These are phyloP conservation scores for Sabuloglossum arenarium DNA, from an alignment of 495 filamentous ascomycete genomes.

Conservation along the genomic window DNA sequence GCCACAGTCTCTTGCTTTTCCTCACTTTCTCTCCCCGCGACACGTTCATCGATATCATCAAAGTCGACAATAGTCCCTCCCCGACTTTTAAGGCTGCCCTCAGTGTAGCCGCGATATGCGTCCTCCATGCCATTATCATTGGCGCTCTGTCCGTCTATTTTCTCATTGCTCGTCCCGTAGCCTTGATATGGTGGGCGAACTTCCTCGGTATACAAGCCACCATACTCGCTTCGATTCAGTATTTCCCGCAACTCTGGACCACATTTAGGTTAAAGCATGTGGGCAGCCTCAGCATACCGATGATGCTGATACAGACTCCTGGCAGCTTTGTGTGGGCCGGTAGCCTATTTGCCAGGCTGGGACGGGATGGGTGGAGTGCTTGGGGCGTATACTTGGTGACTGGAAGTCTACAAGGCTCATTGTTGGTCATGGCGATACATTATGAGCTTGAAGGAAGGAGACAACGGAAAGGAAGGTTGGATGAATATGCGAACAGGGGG, in stretches of 20 bases:
- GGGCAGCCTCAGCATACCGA: constrained; percentile 78
- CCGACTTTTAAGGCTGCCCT: constrained; percentile 52
- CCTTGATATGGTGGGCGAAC: constrained; percentile 59
- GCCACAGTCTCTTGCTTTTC: constrained; percentile 55
- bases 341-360: constrained; percentile 63
- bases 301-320: constrained; percentile 97
- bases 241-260: constrained; percentile 83
- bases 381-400: constrained; percentile 83
- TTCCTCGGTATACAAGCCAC: constrained; percentile 59
- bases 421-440: constrained; percentile 59
- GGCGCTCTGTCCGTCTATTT: constrained; percentile 45
- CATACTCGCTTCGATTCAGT: constrained; percentile 69
- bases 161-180: constrained; percentile 29
- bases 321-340: constrained; percentile 75
- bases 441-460: constrained; percentile 36
- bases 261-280: constrained; percentile 69
- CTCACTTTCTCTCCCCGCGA: constrained; percentile 63
- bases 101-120: constrained; percentile 41
- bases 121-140: constrained; percentile 47
- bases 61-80: constrained; percentile 22
- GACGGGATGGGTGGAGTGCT: constrained; percentile 74
- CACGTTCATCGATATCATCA: constrained; percentile 23
- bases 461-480: constrained; percentile 5
- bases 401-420: constrained; percentile 62
- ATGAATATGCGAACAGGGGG: not conserved